These are phyloP conservation scores for Mytilinidion resinicola DNA, from an alignment of 495 filamentous ascomycete species.

Conservation along the genomic window DNA sequence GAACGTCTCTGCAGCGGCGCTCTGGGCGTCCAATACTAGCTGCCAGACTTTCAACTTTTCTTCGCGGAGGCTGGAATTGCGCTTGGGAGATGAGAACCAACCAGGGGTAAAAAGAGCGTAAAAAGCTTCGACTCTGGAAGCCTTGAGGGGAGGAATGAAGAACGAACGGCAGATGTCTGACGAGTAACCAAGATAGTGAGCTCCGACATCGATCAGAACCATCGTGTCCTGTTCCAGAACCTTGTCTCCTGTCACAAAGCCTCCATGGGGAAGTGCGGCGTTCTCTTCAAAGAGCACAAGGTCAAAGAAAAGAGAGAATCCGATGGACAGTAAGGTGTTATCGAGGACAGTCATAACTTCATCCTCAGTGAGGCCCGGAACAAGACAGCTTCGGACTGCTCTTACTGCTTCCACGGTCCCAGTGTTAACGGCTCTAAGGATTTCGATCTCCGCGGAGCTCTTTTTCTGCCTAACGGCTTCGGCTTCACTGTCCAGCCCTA, in stretches of 20 bases:
- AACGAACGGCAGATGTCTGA: constrained; percentile 55
- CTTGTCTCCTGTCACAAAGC: constrained; percentile 43
- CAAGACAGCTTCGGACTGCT: constrained; percentile 49
- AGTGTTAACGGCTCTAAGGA: constrained; percentile 51
- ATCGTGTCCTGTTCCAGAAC: constrained; percentile 45
- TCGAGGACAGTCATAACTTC: constrained; percentile 47
- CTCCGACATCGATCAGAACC: constrained; percentile 52
- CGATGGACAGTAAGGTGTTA: constrained; percentile 42
- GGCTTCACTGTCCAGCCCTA: constrained; percentile 42
- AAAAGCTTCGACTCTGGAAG: neutral
- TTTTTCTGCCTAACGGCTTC: constrained; percentile 50
- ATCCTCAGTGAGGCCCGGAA: constrained; percentile 46
- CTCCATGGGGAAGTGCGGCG: constrained; percentile 49
- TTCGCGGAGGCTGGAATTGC: constrained; percentile 8
- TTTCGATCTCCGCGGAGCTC: constrained; percentile 42
- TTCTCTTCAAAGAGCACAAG: constrained; percentile 53
- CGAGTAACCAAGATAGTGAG: constrained; percentile 51
- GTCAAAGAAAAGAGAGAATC: constrained; percentile 49
- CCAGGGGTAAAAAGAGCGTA: constrained; percentile 1
- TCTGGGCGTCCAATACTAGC: constrained; percentile 48
- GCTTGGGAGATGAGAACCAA: neutral
- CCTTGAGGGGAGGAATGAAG: constrained; percentile 27
- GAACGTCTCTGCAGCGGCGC: constrained; percentile 40
- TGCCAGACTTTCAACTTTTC: constrained; percentile 50
- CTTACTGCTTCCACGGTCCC: constrained; percentile 51